phyloP scores from a whole-genome alignment of 305 asterid genomes.

The Ilex paraguariensis region DNA sequence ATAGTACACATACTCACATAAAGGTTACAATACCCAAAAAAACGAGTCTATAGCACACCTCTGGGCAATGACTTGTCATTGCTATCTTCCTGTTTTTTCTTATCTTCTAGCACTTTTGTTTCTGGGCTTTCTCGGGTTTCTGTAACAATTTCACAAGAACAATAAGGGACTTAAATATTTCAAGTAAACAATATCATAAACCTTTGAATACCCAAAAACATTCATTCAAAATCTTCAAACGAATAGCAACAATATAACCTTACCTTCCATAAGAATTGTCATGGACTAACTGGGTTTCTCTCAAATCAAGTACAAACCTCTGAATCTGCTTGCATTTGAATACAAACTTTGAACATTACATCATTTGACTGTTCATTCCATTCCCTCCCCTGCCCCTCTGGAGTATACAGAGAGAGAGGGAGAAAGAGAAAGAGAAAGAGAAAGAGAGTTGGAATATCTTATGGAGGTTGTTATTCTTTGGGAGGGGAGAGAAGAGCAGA shows the following conservation, averaged over 20 bases:
- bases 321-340: background rate
- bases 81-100: background rate
- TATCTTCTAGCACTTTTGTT: background rate
- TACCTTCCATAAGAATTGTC: conserved; percentile 43
- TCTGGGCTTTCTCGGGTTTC: conserved; percentile 14
- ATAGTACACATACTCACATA: too few relatives aligned
- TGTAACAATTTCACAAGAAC: conserved; percentile 6
- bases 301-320: conserved; percentile 15
- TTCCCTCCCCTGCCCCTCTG: conserved; percentile 15
- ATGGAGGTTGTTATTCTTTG: conserved; percentile 48
- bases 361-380: conserved; percentile 18
- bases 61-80: too few relatives aligned
- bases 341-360: background rate
- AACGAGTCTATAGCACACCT: too few relatives aligned
- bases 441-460: conserved; percentile 36
- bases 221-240: background rate
- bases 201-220: background rate
- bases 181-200: too few relatives aligned
- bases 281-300: conserved; percentile 12
- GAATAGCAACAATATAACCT: background rate
- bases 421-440: conserved; percentile 17
- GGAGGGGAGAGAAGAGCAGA: conserved; percentile 13
- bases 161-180: background rate
- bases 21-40: too few relatives aligned
- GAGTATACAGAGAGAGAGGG: conserved; percentile 8